These are phyloP conservation scores for Coemansia sp. DNA, from an alignment of 192 early-diverging fungal species.

Conservation along the genomic window DNA sequence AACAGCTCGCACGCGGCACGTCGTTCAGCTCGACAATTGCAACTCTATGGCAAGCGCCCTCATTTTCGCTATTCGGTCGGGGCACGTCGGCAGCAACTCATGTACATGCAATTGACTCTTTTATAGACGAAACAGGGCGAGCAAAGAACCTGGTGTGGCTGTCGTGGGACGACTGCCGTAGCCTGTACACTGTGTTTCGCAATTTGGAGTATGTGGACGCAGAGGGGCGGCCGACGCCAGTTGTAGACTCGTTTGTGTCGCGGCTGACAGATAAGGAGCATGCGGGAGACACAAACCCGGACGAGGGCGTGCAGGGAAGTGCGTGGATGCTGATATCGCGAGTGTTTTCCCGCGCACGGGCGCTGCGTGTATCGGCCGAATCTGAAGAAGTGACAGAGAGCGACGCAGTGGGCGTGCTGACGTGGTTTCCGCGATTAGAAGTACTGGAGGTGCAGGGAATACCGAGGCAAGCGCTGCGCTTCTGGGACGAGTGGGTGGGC, in stretches of 20 bases:
- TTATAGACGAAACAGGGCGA: background rate
- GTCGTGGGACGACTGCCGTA: slow-evolving; percentile 47
- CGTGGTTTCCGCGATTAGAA: slow-evolving; percentile 52
- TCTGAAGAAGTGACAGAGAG: slow-evolving; percentile 40
- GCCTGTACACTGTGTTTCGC: slow-evolving; percentile 32
- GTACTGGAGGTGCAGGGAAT: slow-evolving; percentile 45
- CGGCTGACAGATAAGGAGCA: slow-evolving; percentile 21
- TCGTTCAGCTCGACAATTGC: slow-evolving; percentile 31
- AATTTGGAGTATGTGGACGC: slow-evolving; percentile 44
- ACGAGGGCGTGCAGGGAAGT: slow-evolving; percentile 19
- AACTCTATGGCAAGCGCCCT: slow-evolving; percentile 31
- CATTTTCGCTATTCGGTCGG: slow-evolving; percentile 24
- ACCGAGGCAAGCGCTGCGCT: slow-evolving; percentile 32
- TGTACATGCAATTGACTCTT: slow-evolving; percentile 20
- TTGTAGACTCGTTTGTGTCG: slow-evolving; percentile 44
- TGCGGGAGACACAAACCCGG: slow-evolving; percentile 3
- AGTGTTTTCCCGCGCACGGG: slow-evolving; percentile 43
- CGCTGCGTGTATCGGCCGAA: slow-evolving; percentile 45
- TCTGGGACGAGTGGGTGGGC: slow-evolving; percentile 42
- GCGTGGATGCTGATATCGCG: slow-evolving; percentile 47
- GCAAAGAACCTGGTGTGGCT: slow-evolving; percentile 41
- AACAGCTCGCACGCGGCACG: background rate
- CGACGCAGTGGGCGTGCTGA: slow-evolving; percentile 45
- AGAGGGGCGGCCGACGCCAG: slow-evolving; percentile 35
- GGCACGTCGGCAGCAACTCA: slow-evolving; percentile 2